Evolutionary conservation across 768 basidiomycete genomes (phyloP).

Genomic region (Neoboletus subvelutipes): DNA sequence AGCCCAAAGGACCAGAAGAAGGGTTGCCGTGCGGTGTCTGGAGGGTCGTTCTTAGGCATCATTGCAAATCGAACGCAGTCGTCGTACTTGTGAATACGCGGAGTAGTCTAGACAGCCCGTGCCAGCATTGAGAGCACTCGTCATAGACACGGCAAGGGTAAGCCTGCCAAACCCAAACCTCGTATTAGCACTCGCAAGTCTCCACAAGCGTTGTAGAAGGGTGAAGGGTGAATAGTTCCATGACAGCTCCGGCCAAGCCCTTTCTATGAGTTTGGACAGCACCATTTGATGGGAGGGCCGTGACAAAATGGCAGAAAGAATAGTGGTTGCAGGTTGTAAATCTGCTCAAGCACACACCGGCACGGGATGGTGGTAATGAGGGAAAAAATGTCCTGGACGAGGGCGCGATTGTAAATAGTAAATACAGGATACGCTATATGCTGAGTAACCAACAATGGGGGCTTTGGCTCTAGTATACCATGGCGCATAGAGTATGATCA

Average conservation of each 20-base stretch:
- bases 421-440: constrained; percentile 8
- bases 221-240: constrained; percentile 2
- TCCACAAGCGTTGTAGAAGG: constrained; percentile 9
- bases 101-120: constrained; percentile 62
- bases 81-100: constrained; percentile 50
- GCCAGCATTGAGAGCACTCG: constrained; percentile 21
- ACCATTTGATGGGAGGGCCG: constrained; percentile 2
- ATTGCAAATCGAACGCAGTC: not conserved
- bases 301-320: not conserved
- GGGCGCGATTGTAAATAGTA: constrained; percentile 1
- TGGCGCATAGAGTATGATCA: constrained; percentile 8
- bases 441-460: constrained; percentile 4
- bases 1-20: constrained; percentile 57
- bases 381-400: not conserved
- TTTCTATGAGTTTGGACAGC: constrained; percentile 10
- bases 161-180: constrained; percentile 28
- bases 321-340: not conserved
- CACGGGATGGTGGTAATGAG: not conserved
- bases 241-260: not conserved
- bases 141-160: constrained; percentile 19
- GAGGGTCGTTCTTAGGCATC: not conserved
- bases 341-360: not conserved
- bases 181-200: constrained; percentile 2
- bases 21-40: constrained; percentile 59
- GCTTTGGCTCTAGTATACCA: not conserved